Evolutionary conservation across 805 yeast species (phyloP), one percentile per base, ranked within the genome.

Genomic region (Wickerhamiella shivajii): DNA sequence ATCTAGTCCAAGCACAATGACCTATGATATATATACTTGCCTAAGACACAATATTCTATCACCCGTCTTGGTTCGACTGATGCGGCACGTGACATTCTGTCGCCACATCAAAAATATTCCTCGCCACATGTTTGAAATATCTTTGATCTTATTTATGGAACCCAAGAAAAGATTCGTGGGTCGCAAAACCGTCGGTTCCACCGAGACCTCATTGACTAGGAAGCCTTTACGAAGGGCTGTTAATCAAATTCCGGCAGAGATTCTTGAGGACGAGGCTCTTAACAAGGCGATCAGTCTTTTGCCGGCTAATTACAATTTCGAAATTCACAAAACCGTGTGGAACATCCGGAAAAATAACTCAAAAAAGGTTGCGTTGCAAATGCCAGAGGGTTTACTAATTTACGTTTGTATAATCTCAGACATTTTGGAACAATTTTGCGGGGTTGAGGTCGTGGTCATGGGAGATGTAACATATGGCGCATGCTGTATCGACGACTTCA

Each of bases 401-500:
- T 90, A 85, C 51, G 75, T 96, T 0, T 64, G 93, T 39, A 68
- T 90, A 24, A 71, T 90, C n/a, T 68, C 93, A 3, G 98, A 90
- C 56, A 87, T 90, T 16, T 52, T 90, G 22, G 93, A 83, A 49
- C 94, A 85, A 54, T 87, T 90, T 46, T 85, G 96, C 52, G 56
- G 60, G 2, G 83, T 77, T 34, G 94, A 85, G 49, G 79, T 85
- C 0, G 63, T 90, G 1, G 90, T 87, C 2, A 90, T 90, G 98
- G 98, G 98, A 2, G 98, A 90, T 54, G 98, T 90, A 0, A 81
- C 96, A 0, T 90, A 90, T 50, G 98, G 98, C 27, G 98, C 98
- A 0, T 90, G 98, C 53, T 90, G 98, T 57, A 84, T 90, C 29
- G 98, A 90, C 53, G 98, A 90, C 51, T 90, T 66, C 51, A 85